Evolutionary conservation across 495 filamentous ascomycete genomes (phyloP), one percentile per base, ranked within the genome.

Genomic region (Hypoxylon subgilvum): DNA sequence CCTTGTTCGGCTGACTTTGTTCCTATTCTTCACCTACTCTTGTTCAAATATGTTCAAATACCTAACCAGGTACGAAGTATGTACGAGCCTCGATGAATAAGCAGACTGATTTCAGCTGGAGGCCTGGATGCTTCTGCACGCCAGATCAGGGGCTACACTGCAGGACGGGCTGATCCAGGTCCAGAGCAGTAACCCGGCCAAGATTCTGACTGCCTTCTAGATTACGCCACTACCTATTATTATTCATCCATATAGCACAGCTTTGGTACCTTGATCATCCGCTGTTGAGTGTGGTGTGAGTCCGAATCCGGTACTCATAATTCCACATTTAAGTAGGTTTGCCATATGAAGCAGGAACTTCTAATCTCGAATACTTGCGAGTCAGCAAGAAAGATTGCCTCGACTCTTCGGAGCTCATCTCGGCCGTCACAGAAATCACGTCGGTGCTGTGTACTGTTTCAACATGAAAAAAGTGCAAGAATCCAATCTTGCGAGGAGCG

Each of bases 341-440:
- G 23, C 4, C 3, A 8, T 27, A 8, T 27, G 23, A 27, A 3
- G 3, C 23, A 8, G 8, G 8, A 27, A 30, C 4, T 22, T 30
- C 14, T 45, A 21, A 51, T 39, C 21, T 57, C 18, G 45, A 12
- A 21, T 6, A 36, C n/a, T 32, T 25, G 31, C n/a, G n/a, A n/a
- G n/a, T n/a, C 21, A 31, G 22, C 35, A 19, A 18, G 14, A 57
- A 17, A 52, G 44, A 40, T 39, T 40, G 32, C 34, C 25, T 51
- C 28, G 34, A 32, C n/a, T 42, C n/a, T 38, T 63, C 59, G 59
- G 59, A 9, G 52, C n/a, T 16, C 48, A 63, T 53, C 53, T 63
- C 60, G 60, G 60, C 52, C 49, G 17, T 25, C 52, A 63, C 48
- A 57, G 39, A 53, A 46, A 52, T 48, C 42, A 21, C 25, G 28